These are phyloP conservation scores for Pugionium dolabratum DNA, from an alignment of 345 rosid species.

Conservation along the genomic window DNA sequence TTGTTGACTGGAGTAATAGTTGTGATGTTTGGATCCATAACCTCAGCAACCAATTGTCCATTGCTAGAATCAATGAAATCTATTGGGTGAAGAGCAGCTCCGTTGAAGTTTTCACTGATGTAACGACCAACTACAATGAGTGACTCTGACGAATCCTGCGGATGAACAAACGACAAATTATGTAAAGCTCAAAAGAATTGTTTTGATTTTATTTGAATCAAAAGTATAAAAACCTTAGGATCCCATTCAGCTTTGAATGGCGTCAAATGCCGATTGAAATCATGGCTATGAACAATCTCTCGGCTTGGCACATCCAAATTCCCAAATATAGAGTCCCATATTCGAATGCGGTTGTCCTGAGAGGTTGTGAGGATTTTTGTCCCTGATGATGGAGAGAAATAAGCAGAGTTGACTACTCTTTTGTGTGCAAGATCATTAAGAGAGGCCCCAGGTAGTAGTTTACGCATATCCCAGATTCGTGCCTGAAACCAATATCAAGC, in stretches of 20 bases:
- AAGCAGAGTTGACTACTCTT: slow-evolving; percentile 95
- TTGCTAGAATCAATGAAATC: slow-evolving; percentile 84
- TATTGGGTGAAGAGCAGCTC: slow-evolving; percentile 88
- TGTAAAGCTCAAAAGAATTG: too few relatives aligned
- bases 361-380: slow-evolving; percentile 83
- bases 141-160: slow-evolving; percentile 87
- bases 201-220: neutral
- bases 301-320: slow-evolving; percentile 81
- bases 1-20: slow-evolving; percentile 95
- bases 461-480: slow-evolving; percentile 92
- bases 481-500: slow-evolving; percentile 57
- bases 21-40: slow-evolving; percentile 90
- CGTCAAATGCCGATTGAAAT: slow-evolving; percentile 87
- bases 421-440: slow-evolving; percentile 67
- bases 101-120: slow-evolving; percentile 88
- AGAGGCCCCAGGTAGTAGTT: slow-evolving; percentile 59
- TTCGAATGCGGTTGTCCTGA: slow-evolving; percentile 85
- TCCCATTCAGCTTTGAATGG: slow-evolving; percentile 99
- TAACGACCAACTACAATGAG: slow-evolving; percentile 89
- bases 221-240: slow-evolving; percentile 65
- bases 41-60: slow-evolving; percentile 90
- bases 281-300: slow-evolving; percentile 98
- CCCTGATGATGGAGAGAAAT: slow-evolving; percentile 88
- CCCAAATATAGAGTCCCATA: slow-evolving; percentile 93
- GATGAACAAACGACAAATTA: slow-evolving; percentile 10